Conservation (phyloP, 306 rosid genomes). For the Sindora glabra region DNA sequence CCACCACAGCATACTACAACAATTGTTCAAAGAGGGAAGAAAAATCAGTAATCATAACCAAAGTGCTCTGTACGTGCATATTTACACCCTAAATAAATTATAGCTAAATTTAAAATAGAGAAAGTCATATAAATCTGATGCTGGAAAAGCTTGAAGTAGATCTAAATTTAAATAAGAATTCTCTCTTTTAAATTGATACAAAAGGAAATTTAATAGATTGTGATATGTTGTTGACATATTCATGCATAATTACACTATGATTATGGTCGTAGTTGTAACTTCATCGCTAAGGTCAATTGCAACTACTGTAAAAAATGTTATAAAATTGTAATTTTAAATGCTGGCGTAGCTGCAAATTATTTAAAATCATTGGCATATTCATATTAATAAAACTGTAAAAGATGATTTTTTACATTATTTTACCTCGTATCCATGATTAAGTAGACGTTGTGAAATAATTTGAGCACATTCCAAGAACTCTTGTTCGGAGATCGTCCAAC, state of each 20-base stretch:
- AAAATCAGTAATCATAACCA: neutral
- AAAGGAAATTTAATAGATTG: too few species aligned
- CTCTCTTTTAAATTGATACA: too few species aligned
- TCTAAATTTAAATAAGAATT: too few species aligned
- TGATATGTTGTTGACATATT: too few species aligned
- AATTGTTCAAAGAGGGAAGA: constrained; percentile 11
- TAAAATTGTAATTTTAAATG: too few species aligned
- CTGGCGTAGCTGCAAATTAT: neutral
- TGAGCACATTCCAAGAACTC: constrained; percentile 62
- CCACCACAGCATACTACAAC: constrained; percentile 86
- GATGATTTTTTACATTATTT: neutral
- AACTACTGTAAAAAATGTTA: too few species aligned
- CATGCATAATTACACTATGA: constrained; percentile 12
- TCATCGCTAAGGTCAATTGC: too few species aligned
- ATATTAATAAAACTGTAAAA: neutral
- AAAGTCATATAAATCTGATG: too few species aligned
- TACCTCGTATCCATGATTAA: constrained; percentile 73
- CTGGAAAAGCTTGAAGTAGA: too few species aligned
- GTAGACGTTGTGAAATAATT: constrained; percentile 43
- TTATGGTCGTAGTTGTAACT: too few species aligned
- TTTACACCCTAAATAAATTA: too few species aligned
- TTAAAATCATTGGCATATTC: neutral
- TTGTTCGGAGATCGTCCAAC: constrained; percentile 77
- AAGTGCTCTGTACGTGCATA: neutral
- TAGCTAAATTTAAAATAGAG: too few species aligned